Conservation (phyloP, 441 rosid genomes). For the Eruca vesicaria region DNA sequence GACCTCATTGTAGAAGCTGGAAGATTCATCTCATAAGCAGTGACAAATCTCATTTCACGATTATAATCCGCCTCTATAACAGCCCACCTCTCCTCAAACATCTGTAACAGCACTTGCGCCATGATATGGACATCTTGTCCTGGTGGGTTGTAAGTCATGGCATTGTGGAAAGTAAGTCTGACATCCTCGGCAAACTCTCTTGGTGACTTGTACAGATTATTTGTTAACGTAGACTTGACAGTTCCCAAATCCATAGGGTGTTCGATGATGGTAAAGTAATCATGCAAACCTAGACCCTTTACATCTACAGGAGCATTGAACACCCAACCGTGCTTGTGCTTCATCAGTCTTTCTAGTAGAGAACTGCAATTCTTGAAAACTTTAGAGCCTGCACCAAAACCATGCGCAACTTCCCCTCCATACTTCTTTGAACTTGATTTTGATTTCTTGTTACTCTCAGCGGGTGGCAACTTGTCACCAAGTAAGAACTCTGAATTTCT, state of each 20-base stretch:
- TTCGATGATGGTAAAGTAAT: slow-evolving; percentile 75
- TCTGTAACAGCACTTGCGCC: slow-evolving; percentile 69
- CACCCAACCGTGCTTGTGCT: slow-evolving; percentile 97
- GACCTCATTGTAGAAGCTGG: slow-evolving; percentile 57
- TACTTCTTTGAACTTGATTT: slow-evolving; percentile 75
- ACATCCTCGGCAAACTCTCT: slow-evolving; percentile 98
- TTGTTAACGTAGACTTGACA: slow-evolving; percentile 63
- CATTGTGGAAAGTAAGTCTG: slow-evolving; percentile 93
- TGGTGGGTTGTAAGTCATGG: slow-evolving; percentile 90
- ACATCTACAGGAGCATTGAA: slow-evolving; percentile 92
- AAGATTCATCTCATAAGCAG: slow-evolving; percentile 56
- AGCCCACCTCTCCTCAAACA: slow-evolving; percentile 90
- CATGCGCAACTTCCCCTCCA: slow-evolving; percentile 54
- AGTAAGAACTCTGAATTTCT: slow-evolving; percentile 89
- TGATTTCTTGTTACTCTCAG: slow-evolving; percentile 92
- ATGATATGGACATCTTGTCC: slow-evolving; percentile 96
- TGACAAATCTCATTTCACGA: slow-evolving; percentile 59
- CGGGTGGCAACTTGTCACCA: slow-evolving; percentile 96
- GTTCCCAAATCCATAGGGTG: slow-evolving; percentile 99
- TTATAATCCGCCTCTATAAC: slow-evolving; percentile 76
- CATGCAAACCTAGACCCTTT: slow-evolving; percentile 74
- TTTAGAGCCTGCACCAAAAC: slow-evolving; percentile 57
- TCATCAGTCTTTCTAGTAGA: slow-evolving; percentile 86
- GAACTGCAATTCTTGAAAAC: slow-evolving; percentile 69
- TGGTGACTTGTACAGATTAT: slow-evolving; percentile 86